Conservation (phyloP, 305 asterid genomes). For the Nicotiana rustica region DNA sequence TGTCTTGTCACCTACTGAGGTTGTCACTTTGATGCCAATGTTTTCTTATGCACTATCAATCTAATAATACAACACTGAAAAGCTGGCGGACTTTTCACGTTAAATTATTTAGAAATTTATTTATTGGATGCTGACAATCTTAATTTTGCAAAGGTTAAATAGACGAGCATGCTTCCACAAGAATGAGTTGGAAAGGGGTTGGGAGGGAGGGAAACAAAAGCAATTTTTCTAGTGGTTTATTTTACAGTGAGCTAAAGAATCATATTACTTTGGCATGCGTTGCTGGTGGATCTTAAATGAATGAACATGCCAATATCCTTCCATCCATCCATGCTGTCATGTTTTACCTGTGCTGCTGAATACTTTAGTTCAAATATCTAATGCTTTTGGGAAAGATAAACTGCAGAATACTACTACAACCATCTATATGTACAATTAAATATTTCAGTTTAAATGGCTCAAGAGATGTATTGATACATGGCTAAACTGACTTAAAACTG, state of each 20-base stretch:
- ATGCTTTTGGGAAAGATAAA: slow-evolving; percentile 5
- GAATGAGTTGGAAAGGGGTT: slow-evolving; percentile 15
- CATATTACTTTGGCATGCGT: slow-evolving; percentile 27
- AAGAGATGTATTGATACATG: slow-evolving; percentile 6
- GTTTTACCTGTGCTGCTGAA: slow-evolving; percentile 1
- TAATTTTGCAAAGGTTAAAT: not conserved
- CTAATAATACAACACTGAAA: slow-evolving; percentile 1
- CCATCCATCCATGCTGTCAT: slow-evolving; percentile 11
- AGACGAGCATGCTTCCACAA: slow-evolving; percentile 23
- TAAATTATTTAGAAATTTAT: slow-evolving; percentile 21
- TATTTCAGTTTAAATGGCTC: slow-evolving; percentile 23
- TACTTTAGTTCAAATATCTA: not conserved
- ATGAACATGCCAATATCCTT: slow-evolving; percentile 27
- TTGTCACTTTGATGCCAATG: slow-evolving; percentile 40
- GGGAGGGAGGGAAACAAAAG: not conserved
- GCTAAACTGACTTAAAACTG: slow-evolving; percentile 1
- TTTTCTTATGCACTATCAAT: slow-evolving; percentile 17
- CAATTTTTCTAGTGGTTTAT: slow-evolving; percentile 3
- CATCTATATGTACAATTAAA: not conserved
- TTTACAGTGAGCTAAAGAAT: slow-evolving; percentile 12
- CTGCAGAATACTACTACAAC: not conserved
- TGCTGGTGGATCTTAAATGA: slow-evolving; percentile 8
- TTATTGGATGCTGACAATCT: slow-evolving; percentile 18
- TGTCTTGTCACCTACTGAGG: slow-evolving; percentile 96
- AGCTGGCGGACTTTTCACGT: not conserved